Evolutionary conservation across 139 green algal species (phyloP), one percentile per base, ranked within the genome.

Genomic region (Tetradesmus lagerheimii): DNA sequence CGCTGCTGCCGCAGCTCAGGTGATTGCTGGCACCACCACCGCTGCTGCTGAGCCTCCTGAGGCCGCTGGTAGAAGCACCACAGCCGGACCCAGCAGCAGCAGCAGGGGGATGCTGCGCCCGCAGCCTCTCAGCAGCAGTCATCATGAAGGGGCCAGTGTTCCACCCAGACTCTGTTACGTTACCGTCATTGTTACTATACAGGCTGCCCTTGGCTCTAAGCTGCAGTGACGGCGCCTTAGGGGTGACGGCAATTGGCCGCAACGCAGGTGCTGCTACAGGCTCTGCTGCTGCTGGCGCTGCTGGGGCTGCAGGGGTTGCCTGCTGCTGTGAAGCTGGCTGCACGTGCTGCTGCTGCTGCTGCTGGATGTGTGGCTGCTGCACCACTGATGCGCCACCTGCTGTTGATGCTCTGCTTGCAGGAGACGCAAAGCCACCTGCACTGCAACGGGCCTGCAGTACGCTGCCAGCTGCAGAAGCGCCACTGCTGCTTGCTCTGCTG

Each of bases 401-500:
- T 25, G 71, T 41, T 38, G 71, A 2, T 37, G 66, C 29, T 38
- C 71, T 79, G 71, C 71, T 79, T 41, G 71, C 71, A 37, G 71
- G n/a, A 27, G 71, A 6, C 1, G n/a, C 41, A 12, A 18, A 41
- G 31, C n/a, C 71, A 41, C 31, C 71, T 41, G 71, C 20, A 18
- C 71, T 79, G 71, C 71, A 41, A 2, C 2, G 9, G 15, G 71
- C 71, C 57, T n/a, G 57, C 57, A 31, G 57, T 0, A 11, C 71
- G 27, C 71, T 20, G 31, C 71, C 31, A 25, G 71, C 18, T 4
- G 71, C 71, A 38, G 31, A n/a, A 25, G 71, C 71, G 3, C n/a
- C 31, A 38, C 71, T 79, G 71, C 71, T 79, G 71, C 29, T 79
- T 37, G 71, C 71, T 37, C 71, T 38, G 71, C 71, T 79, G 71